phyloP scores from a whole-genome alignment of 1,139 yeast genomes.

The Candida pseudoviswanathii region DNA sequence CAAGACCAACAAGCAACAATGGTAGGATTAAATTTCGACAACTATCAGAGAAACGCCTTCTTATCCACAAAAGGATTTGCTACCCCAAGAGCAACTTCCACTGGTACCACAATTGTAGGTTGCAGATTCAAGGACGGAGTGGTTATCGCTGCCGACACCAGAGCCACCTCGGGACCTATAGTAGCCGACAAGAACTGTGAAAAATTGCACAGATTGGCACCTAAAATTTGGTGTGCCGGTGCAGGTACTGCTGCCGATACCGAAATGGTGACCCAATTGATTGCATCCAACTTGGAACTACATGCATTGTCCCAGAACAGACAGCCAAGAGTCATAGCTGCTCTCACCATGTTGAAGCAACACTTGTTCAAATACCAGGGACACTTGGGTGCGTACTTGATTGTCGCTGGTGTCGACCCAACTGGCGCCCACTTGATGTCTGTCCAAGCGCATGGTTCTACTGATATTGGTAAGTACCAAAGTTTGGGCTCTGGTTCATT shows the following conservation, averaged over 20 bases:
- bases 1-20: conserved; percentile 31
- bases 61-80: conserved; percentile 73
- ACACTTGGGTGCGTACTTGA: conserved; percentile 92
- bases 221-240: conserved; percentile 98
- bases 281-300: conserved; percentile 85
- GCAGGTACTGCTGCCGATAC: conserved; percentile 99
- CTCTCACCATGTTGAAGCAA: conserved; percentile 90
- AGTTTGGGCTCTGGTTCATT: conserved; percentile 96
- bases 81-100: conserved; percentile 87
- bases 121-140: conserved; percentile 92
- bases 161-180: conserved; percentile 94
- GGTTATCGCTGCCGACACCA: conserved; percentile 96
- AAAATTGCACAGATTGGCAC: conserved; percentile 88
- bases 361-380: conserved; percentile 97
- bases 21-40: conserved; percentile 93
- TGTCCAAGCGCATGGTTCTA: conserved; percentile 96
- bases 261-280: conserved; percentile 92
- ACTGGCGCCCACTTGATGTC: conserved; percentile 93
- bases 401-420: conserved; percentile 96
- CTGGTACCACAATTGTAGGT: conserved; percentile 98
- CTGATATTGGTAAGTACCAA: conserved; percentile 91
- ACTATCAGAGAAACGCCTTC: conserved; percentile 82
- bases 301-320: conserved; percentile 83
- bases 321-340: conserved; percentile 90
- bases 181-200: conserved; percentile 99